Percentiles rank a stretch among this genome's conserved stretches.
These are phyloP conservation scores for Solanum etuberosum DNA, from an alignment of 257 asterid species.

Conservation along the genomic window DNA sequence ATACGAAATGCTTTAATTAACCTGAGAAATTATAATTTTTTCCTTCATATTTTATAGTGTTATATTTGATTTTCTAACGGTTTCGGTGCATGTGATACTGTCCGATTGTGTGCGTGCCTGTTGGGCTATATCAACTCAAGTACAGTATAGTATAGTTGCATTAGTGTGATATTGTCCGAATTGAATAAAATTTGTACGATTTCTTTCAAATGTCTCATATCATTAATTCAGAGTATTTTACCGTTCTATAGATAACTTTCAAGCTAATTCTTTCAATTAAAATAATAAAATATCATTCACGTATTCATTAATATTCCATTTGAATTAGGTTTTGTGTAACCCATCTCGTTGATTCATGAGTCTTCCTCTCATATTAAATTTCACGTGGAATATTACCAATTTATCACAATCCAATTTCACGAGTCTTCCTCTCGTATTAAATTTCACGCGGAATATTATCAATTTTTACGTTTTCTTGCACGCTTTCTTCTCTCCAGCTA, in stretches of 20 bases:
- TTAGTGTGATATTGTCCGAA: neutral
- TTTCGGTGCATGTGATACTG: neutral
- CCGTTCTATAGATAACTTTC: fast-evolving
- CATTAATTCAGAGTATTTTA: neutral
- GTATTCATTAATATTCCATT: neutral
- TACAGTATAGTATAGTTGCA: neutral
- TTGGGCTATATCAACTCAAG: neutral
- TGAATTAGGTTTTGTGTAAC: neutral
- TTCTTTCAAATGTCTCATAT: neutral
- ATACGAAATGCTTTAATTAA: neutral
- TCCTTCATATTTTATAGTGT: neutral
- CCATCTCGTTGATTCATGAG: neutral
- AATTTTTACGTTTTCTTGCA: neutral
- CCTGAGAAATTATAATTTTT: neutral
- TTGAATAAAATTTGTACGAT: neutral
- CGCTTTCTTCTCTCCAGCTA: neutral
- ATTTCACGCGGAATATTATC: too few species aligned
- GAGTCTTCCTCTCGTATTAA: too few species aligned
- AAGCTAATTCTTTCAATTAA: neutral
- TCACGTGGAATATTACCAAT: neutral
- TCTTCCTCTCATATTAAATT: neutral
- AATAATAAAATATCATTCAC: neutral
- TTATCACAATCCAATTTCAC: neutral
- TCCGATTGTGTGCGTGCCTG: neutral
- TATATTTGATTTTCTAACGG: neutral